Evolutionary conservation across 768 basidiomycete species (phyloP).

Genomic region (Leucocoprinus leucothites): DNA sequence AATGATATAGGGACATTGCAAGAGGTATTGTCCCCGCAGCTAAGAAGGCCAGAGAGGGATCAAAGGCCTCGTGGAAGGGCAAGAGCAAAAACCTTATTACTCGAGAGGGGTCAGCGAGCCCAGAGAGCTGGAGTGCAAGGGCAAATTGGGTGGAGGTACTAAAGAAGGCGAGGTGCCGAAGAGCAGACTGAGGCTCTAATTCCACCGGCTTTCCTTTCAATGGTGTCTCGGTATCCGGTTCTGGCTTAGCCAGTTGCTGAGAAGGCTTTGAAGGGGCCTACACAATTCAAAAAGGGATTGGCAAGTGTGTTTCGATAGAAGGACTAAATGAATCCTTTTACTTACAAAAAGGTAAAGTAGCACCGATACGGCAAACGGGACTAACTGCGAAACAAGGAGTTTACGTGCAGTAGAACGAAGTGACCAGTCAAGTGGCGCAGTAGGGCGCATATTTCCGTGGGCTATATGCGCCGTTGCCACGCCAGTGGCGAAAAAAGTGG

Average conservation of each 20-base stretch:
- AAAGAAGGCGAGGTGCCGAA: slow-evolving; percentile 38
- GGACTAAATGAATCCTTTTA: background rate
- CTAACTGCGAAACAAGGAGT: slow-evolving; percentile 37
- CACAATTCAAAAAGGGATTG: background rate
- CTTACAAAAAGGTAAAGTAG: slow-evolving; percentile 20
- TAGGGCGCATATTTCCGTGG: slow-evolving; percentile 31
- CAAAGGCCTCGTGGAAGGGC: slow-evolving; percentile 47
- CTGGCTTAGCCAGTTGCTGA: slow-evolving; percentile 7
- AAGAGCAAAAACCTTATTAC: slow-evolving; percentile 53
- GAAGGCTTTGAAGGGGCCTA: background rate
- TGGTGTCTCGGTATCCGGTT: slow-evolving; percentile 12
- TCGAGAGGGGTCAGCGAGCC: slow-evolving; percentile 44
- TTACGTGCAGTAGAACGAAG: slow-evolving; percentile 30
- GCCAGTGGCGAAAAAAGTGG: slow-evolving; percentile 49
- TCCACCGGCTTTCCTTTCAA: slow-evolving; percentile 11
- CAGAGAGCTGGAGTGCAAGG: slow-evolving; percentile 50
- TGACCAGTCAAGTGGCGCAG: slow-evolving; percentile 35
- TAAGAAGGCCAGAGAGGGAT: slow-evolving; percentile 53
- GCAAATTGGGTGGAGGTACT: slow-evolving; percentile 48
- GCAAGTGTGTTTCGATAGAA: background rate
- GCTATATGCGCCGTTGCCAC: slow-evolving; percentile 39
- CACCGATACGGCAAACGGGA: slow-evolving; percentile 34
- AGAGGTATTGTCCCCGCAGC: slow-evolving; percentile 51
- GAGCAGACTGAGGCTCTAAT: slow-evolving; percentile 15
- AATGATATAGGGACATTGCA: slow-evolving; percentile 40